Percentiles rank a stretch among this genome's conserved stretches.
phyloP scores from a whole-genome alignment of 2,329 filamentous ascomycete genomes.

The Stachybotrys echinatus region DNA sequence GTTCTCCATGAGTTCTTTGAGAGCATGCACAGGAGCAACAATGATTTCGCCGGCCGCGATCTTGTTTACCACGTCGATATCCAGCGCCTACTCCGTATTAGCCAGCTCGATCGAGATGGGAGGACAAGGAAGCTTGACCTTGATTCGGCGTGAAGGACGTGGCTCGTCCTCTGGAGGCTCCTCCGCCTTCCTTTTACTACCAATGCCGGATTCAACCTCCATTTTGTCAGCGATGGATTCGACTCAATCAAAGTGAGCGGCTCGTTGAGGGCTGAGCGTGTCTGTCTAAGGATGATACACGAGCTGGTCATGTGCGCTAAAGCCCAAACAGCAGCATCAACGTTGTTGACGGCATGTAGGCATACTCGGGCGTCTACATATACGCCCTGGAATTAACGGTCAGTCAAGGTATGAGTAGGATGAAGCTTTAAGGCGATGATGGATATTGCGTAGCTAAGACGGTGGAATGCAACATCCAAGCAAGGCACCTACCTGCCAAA shows the following conservation, averaged over 20 bases:
- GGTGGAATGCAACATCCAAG: too few relatives aligned
- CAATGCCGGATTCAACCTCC: slow-evolving; percentile 13
- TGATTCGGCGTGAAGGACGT: slow-evolving; percentile 41
- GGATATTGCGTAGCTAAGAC: too few relatives aligned
- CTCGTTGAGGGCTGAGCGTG: not conserved
- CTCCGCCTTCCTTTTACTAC: slow-evolving; percentile 46
- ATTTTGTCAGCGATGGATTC: not conserved
- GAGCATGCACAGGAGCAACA: slow-evolving; percentile 88
- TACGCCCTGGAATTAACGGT: not conserved
- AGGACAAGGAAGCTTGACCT: slow-evolving; percentile 19
- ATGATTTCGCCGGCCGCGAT: slow-evolving; percentile 98
- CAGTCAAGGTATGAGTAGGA: not conserved
- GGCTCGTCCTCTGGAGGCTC: slow-evolving; percentile 17
- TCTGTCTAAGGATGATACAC: too few relatives aligned
- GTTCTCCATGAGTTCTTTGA: slow-evolving; percentile 97
- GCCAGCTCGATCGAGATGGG: slow-evolving; percentile 5
- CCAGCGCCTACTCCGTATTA: slow-evolving; percentile 59
- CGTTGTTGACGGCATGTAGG: not conserved
- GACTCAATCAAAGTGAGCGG: not conserved
- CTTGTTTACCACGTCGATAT: slow-evolving; percentile 94
- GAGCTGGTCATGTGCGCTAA: not conserved
- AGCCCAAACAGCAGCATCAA: not conserved
- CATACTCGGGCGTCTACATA: not conserved
- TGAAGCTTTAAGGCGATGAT: too few relatives aligned
- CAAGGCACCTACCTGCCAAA: too few relatives aligned